Conservation (phyloP, 2,329 filamentous ascomycete species). For the Aureobasidium vineae region DNA sequence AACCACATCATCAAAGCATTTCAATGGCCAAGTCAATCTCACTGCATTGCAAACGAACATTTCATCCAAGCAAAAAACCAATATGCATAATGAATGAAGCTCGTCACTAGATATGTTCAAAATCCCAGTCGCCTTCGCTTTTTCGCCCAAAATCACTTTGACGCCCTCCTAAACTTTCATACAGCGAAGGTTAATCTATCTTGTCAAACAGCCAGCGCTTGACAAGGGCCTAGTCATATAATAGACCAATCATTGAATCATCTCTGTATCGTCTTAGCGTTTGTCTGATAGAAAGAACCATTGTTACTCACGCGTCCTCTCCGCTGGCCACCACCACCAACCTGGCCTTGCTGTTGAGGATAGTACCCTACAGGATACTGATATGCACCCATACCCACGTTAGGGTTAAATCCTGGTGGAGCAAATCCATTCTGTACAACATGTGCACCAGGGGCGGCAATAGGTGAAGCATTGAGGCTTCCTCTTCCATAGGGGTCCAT, state of each 20-base stretch:
- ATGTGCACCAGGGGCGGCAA: constrained; percentile 41
- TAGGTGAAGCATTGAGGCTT: constrained; percentile 40
- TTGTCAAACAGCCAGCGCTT: constrained; percentile 26
- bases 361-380: constrained; percentile 53
- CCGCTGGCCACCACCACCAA: constrained; percentile 53
- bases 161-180: constrained; percentile 20
- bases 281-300: not conserved
- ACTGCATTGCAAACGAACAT: not conserved
- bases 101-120: constrained; percentile 25
- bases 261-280: constrained; percentile 13
- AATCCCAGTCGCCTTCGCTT: constrained; percentile 23
- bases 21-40: too few species aligned
- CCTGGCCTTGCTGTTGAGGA: constrained; percentile 42
- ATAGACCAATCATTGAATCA: constrained; percentile 21
- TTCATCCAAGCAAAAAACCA: not conserved
- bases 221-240: not conserved
- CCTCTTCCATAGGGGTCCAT: constrained; percentile 46
- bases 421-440: constrained; percentile 46
- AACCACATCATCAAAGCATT: not conserved
- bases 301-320: constrained; percentile 50
- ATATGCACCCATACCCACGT: constrained; percentile 43
- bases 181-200: constrained; percentile 16
- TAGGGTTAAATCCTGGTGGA: constrained; percentile 46
- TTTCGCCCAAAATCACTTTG: not conserved
- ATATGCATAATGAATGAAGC: constrained; percentile 17